phyloP scores from a whole-genome alignment of 208 protist genomes.

The Polymyxa betae region DNA sequence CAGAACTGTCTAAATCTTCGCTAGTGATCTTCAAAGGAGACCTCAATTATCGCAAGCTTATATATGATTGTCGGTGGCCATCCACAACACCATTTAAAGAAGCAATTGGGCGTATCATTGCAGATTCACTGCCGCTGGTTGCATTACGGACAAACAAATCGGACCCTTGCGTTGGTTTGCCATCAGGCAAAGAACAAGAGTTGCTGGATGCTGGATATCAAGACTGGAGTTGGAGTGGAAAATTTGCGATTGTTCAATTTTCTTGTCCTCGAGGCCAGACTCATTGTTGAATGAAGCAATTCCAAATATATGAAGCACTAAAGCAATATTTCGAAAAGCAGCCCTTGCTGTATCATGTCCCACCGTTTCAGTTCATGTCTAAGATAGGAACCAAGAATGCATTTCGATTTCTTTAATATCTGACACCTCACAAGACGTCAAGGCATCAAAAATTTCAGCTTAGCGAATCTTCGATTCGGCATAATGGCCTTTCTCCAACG shows the following conservation, averaged over 20 bases:
- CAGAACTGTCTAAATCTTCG: neutral
- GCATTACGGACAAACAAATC: constrained; percentile 44
- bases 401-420: too few relatives aligned
- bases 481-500: too few relatives aligned
- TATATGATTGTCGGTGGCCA: neutral
- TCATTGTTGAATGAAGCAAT: too few relatives aligned
- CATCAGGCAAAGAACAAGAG: neutral
- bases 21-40: constrained; percentile 46
- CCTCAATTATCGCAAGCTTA: constrained; percentile 22
- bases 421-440: too few relatives aligned
- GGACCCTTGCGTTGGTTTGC: constrained; percentile 45
- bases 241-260: neutral
- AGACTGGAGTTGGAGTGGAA: constrained; percentile 32
- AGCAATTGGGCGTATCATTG: neutral
- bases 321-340: too few relatives aligned
- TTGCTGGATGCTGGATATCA: neutral
- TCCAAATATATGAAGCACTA: too few relatives aligned
- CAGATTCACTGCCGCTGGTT: neutral
- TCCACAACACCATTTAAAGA: neutral
- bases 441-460: too few relatives aligned
- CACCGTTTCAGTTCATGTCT: too few relatives aligned
- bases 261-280: neutral
- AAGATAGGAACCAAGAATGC: too few relatives aligned
- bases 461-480: too few relatives aligned
- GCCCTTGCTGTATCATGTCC: too few relatives aligned